These are phyloP conservation scores for Irpex rosettiformis DNA, from an alignment of 1,284 basidiomycete genomes.

Conservation along the genomic window DNA sequence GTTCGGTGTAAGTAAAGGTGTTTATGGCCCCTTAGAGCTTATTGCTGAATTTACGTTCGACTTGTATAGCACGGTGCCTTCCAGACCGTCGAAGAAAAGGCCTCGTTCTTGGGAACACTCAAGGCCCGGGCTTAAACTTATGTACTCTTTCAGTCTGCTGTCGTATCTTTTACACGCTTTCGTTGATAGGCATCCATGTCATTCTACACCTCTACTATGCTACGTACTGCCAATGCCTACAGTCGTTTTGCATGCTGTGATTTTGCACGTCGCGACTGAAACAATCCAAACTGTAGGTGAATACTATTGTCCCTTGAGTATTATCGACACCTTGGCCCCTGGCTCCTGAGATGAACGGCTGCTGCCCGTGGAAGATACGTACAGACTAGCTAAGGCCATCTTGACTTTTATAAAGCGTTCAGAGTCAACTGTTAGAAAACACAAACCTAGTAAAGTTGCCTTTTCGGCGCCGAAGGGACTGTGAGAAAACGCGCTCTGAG, in stretches of 20 bases:
- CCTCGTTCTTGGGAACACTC: conserved; percentile 90
- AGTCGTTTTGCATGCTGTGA: conserved; percentile 10
- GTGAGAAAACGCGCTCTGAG: background rate
- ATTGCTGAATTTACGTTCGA: conserved; percentile 5
- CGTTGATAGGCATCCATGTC: conserved; percentile 33
- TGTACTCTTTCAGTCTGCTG: conserved; percentile 6
- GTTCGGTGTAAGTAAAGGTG: conserved; percentile 66
- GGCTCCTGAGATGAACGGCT: no score
- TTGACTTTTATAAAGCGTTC: no score
- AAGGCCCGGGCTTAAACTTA: conserved; percentile 65
- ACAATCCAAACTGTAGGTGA: no score
- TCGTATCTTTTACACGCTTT: conserved; percentile 17
- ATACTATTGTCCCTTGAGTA: background rate
- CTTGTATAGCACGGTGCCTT: conserved; percentile 79
- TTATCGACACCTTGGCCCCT: no score
- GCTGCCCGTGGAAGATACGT: no score
- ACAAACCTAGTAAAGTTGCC: background rate
- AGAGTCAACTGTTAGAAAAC: no score
- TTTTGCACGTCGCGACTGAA: background rate
- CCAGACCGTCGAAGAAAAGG: conserved; percentile 97
- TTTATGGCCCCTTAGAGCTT: background rate
- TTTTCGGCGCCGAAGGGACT: background rate
- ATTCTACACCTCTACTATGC: conserved; percentile 35
- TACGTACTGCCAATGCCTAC: conserved; percentile 34
- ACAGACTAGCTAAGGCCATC: no score